These are phyloP conservation scores for Melaleuca alternifolia DNA, from an alignment of 345 rosid genomes.

Conservation along the genomic window DNA sequence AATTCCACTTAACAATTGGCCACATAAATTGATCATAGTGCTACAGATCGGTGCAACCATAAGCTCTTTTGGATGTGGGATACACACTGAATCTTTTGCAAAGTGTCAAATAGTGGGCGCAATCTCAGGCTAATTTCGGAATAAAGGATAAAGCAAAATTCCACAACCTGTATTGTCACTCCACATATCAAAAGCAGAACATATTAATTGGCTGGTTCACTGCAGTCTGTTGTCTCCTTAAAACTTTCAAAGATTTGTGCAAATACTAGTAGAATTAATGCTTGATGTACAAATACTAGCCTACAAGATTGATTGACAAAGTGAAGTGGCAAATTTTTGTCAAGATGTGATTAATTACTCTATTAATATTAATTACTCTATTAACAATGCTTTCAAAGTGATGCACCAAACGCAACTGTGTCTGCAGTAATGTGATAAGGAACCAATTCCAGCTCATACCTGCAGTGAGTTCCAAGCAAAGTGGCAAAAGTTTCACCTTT, in stretches of 20 bases:
- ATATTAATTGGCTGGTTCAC: not conserved
- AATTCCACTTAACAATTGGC: not conserved
- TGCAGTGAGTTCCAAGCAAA: conserved; percentile 80
- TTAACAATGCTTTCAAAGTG: not conserved
- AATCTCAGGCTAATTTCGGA: not conserved
- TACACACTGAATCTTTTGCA: not conserved
- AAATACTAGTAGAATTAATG: not conserved
- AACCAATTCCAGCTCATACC: conserved; percentile 27
- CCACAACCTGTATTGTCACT: not conserved
- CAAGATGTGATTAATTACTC: not conserved
- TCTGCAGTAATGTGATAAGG: not conserved
- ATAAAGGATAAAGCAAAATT: not conserved
- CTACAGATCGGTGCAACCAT: not conserved
- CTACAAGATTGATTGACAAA: not conserved
- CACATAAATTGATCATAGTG: not conserved
- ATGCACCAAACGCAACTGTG: not conserved
- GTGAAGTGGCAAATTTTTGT: not conserved
- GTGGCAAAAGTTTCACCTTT: conserved; percentile 73
- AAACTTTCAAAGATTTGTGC: not conserved
- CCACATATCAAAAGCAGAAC: not conserved
- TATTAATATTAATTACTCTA: not conserved
- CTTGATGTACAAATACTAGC: not conserved
- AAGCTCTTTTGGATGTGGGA: not conserved
- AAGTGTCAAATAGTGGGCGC: not conserved
- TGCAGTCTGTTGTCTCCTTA: not conserved